Base-by-base conservation (phyloP, 768 basidiomycete genomes). In the Paxillus ammoniavirescens region DNA sequence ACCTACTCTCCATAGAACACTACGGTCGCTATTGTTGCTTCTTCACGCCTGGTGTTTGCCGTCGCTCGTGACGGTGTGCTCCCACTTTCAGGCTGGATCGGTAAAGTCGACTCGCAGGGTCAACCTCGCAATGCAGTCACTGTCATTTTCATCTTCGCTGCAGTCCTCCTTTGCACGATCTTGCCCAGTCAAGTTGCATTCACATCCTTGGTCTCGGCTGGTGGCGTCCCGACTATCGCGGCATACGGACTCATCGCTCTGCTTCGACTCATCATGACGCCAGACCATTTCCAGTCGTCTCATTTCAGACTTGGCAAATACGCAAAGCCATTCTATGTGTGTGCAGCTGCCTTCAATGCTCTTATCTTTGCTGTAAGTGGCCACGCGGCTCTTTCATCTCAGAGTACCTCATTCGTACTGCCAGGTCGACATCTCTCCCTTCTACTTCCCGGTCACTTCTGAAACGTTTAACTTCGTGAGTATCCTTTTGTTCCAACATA, bases 31-130 rank as follows among this genome's bases (percentile, higher is more conserved):
- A 84, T 96, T 52, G 91, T 95, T 17, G 93, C 94, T 2, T 83
- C 92, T 12, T 94, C 92, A 12, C 83, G 93, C 4, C 79, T 97
- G 26, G 80, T 97, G 38, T 97, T 90, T 63, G 94, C 93, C 8
- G 89, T 97, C 42, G 93, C 93, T n/a, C 86, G 94, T 49, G 94
- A 97, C 61, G 93, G 93, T 28, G 91, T 95, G 0, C 75, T 97
- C 10, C 93, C 94, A 0, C 66, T 90, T 44, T 93, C 90, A 0
- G 55, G 72, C 12, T 96, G 93, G 93, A 88, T 97, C 49, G 84
- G 89, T 42, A 72, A 77, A 55, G 89, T 95, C 40, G 84, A 89
- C 46, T 57, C 69, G 0, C 70, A 78, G 14, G 87, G 89, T 2
- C 89, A 94, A 61, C 93, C 93, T 0, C 79, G 75, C 51, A 87